Evolutionary conservation across 78 protist genomes (phyloP), one percentile per base, ranked within the genome.

Genomic region (Tieghemostelium lacteum): DNA sequence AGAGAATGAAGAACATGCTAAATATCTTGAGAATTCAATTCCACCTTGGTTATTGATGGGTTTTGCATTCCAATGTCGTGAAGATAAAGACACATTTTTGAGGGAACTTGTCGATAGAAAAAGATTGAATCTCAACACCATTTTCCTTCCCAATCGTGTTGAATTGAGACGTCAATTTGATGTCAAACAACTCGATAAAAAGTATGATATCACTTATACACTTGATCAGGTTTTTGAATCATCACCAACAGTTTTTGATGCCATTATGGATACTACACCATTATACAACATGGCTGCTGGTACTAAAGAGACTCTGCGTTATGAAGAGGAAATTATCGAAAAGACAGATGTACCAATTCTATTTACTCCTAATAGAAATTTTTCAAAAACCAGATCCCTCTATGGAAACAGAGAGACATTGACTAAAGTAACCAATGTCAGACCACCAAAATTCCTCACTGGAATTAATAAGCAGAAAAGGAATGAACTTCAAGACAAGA

Each of bases 331-430:
- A n/a, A 12, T 94, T 0, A n/a, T 89, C 2, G 55, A 92, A 2
- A 28, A 40, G 5, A 89, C 89, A 34, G 28, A 39, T 26, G 10
- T 95, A 7, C n/a, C 33, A 26, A n/a, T 26, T 16, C 61, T 95
- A 26, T 95, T 72, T 39, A 94, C 96, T 1, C 96, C 96, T 29
- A 28, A n/a, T 0, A 24, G 45, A 7, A 20, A 20, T 3, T 93
- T 10, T 28, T 17, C 19, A n/a, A 42, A 37, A 0, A 83, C 77
- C 0, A 64, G 36, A 2, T 93, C 96, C 0, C 39, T 19, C 17
- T 93, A 93, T 69, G 93, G 89, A 29, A 66, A 88, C 0, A 63
- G 39, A 34, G 33, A 66, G 17, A 19, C 37, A 57, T 55, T 39
- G 1, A 88, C 92, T 2, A 80, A 50, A 16, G 70, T 77, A 6